Evolutionary conservation across 495 filamentous ascomycete species (phyloP), one percentile per base, ranked within the genome.

Genomic region (Xylaria telfairii): DNA sequence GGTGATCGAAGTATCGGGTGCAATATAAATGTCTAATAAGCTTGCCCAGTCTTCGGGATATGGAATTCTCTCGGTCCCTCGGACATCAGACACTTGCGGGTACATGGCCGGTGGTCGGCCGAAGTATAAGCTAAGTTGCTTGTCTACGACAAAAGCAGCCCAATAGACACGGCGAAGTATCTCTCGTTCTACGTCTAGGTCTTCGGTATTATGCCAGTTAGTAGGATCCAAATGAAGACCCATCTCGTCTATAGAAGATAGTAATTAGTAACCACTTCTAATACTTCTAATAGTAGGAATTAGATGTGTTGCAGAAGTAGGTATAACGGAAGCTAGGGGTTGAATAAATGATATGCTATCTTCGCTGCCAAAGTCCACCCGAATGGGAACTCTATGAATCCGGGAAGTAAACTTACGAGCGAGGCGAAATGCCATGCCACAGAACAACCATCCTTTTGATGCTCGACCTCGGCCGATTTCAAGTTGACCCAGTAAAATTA

Each of bases 221-320:
- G 61, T 77, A 15, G 78, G 78, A 44, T 81, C 78, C n/a, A 81
- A 72, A 72, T 81, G 78, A 1, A 81, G 74, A 1, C 77, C 77
- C 78, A 81, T 81, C 51, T 71, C 78, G 75, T 81, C 69, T 71
- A 32, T 19, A 13, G 10, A 8, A 39, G 10, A 9, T 32, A 47
- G 17, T 26, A 61, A 41, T 67, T 32, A 67, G 59, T 63, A 44
- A 42, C 3, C 57, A n/a, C n/a, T n/a, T n/a, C n/a, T n/a, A n/a
- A n/a, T 30, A 15, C 17, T 32, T 17, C 9, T 59, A 10, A 65
- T n/a, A 65, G 28, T 30, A 51, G 19, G 34, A 7, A 17, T 4
- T 37, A 19, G 1, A 37, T 6, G 32, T 59, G 32, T 32, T 15
- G 26, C 13, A 59, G 9, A 12, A 15, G 28, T 34, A 30, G 13